These are phyloP conservation scores for Ogataea saltuana DNA, from an alignment of 805 yeast species.

Conservation along the genomic window DNA sequence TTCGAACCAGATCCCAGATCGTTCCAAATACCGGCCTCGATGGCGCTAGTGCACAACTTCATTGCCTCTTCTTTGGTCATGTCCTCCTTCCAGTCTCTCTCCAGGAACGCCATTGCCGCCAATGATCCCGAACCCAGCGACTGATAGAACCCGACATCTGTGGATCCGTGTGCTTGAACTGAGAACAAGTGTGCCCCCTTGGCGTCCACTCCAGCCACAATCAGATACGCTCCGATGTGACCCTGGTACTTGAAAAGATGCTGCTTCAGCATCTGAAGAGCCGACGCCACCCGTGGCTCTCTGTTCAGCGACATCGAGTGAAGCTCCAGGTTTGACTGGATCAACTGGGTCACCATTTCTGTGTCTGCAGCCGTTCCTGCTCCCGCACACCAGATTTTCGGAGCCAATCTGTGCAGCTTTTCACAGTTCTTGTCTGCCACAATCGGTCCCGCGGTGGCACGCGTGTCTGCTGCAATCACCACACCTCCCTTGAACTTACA, in stretches of 20 bases:
- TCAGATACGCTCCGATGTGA: slow-evolving; percentile 93
- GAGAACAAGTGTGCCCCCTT: slow-evolving; percentile 93
- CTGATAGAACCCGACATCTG: slow-evolving; percentile 92
- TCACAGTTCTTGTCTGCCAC: slow-evolving; percentile 99
- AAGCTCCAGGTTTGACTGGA: slow-evolving; percentile 85
- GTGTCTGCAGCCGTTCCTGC: slow-evolving; percentile 99
- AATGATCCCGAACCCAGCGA: slow-evolving; percentile 95
- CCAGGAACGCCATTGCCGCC: slow-evolving; percentile 98
- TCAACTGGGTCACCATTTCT: slow-evolving; percentile 94
- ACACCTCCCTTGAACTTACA: slow-evolving; percentile 92
- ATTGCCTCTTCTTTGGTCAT: slow-evolving; percentile 89
- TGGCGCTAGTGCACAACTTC: slow-evolving; percentile 86
- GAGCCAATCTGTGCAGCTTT: slow-evolving; percentile 85
- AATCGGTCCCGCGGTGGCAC: slow-evolving; percentile 95
- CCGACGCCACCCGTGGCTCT: slow-evolving; percentile 90
- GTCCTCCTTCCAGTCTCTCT: slow-evolving; percentile 79
- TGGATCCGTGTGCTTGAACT: slow-evolving; percentile 96
- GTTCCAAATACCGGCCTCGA: slow-evolving; percentile 98
- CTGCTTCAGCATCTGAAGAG: slow-evolving; percentile 89
- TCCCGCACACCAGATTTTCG: slow-evolving; percentile 98
- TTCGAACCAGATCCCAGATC: slow-evolving; percentile 98
- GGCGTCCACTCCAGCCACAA: slow-evolving; percentile 97
- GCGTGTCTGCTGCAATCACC: slow-evolving; percentile 96
- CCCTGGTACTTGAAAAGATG: slow-evolving; percentile 97
- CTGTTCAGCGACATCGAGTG: slow-evolving; percentile 83